Evolutionary conservation across 176 grass and related monocot species (phyloP).

Genomic region (Leersia perrieri): DNA sequence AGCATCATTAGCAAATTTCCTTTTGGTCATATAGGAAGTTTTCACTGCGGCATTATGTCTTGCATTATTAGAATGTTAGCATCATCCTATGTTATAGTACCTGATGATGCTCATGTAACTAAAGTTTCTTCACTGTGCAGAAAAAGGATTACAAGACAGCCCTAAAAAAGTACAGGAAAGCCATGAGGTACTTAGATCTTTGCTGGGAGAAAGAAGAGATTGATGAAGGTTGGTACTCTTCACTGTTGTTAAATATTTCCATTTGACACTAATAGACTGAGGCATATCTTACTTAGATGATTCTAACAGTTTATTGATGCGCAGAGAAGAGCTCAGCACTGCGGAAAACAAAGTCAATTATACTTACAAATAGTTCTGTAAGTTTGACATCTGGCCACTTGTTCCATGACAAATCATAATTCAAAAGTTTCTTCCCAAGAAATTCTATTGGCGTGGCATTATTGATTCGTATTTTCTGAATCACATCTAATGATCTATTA

Average conservation of each 20-base stretch:
- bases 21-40: background rate
- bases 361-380: conserved; percentile 98
- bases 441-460: background rate
- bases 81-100: background rate
- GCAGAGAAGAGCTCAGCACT: conserved; percentile 77
- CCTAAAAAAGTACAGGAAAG: conserved; percentile 77
- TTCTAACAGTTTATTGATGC: conserved; percentile 38
- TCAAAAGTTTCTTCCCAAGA: conserved; percentile 11
- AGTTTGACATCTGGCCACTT: conserved; percentile 32
- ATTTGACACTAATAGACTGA: background rate
- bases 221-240: conserved; percentile 48
- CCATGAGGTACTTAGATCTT: conserved; percentile 70
- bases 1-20: background rate
- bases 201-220: conserved; percentile 81
- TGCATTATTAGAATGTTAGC: background rate
- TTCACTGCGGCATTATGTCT: background rate
- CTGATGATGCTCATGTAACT: background rate
- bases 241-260: conserved; percentile 23
- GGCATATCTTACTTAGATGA: conserved; percentile 1
- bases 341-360: conserved; percentile 87
- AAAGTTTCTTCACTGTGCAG: conserved; percentile 44
- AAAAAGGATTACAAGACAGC: conserved; percentile 77
- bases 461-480: conserved; percentile 21
- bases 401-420: conserved; percentile 22
- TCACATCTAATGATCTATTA: conserved; percentile 4